Evolutionary conservation across 176 grass and related monocot species (phyloP), one percentile per base, ranked within the genome.

Genomic region (Aegilops speltoides): DNA sequence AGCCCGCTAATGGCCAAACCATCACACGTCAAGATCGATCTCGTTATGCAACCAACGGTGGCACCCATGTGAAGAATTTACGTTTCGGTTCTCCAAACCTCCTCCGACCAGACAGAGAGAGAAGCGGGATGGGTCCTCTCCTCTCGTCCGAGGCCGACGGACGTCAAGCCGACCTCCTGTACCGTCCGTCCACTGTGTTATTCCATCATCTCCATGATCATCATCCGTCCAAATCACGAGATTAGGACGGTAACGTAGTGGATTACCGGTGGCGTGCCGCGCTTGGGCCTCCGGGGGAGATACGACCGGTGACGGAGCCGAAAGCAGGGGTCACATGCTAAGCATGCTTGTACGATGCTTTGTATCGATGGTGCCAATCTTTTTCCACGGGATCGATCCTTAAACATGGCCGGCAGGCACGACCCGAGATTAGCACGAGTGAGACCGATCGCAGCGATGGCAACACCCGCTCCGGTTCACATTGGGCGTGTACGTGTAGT

Each of bases 301-400:
- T 38, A 12, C 67, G 31, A 22, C 6, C 13, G 3, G 2, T 24
- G 40, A 73, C 73, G 64, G 16, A 22, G 63, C 80, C 31, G 7
- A 73, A 90, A 90, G 79, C 54, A 16, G 75, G 59, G 57, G 8
- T 84, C 89, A 87, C 80, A 38, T 68, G 85, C 12, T 76, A 67
- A 19, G 20, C 80, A 80, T 79, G 80, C 57, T 16, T 16, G 10
- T 0, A 40, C 17, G 1, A 26, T 2, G 8, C 45, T 48, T 73
- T 74, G n/a, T 13, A 20, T 2, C 6, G 11, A 22, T 64, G 38
- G 78, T 11, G 33, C 61, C 61, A 24, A 15, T 20, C 52, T 74
- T 65, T 81, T 10, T 40, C 16, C 79, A 45, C 62, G 12, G 31
- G 48, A 17, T 17, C 48, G 5, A 52, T 16, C 50, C 3, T 43